Conservation (phyloP, 805 yeast species). For the Candida pseudoglaebosa region DNA sequence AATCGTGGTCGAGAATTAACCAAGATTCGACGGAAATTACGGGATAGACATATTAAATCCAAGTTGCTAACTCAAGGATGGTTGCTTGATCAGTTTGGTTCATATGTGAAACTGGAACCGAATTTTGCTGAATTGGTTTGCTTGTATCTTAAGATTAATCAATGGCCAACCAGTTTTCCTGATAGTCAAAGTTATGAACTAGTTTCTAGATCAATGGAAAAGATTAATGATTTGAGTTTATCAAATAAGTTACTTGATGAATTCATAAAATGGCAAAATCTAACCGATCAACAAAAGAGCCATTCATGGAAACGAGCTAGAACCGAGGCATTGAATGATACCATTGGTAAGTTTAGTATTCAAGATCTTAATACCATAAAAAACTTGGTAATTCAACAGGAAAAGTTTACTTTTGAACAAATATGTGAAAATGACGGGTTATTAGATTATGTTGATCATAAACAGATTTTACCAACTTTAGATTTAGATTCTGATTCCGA, state of each 20-base stretch:
- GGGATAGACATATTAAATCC: slow-evolving; percentile 41
- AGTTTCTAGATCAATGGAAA: slow-evolving; percentile 2
- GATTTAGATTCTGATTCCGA: neutral
- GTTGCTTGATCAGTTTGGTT: slow-evolving; percentile 12
- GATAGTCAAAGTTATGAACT: slow-evolving; percentile 7
- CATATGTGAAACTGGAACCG: neutral
- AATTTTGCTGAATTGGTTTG: slow-evolving; percentile 9
- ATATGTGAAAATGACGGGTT: slow-evolving; percentile 13
- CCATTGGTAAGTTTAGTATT: slow-evolving; percentile 10
- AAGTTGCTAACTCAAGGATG: slow-evolving; percentile 16
- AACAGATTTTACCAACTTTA: neutral
- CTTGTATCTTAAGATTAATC: slow-evolving; percentile 10
- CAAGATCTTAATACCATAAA: slow-evolving; percentile 11
- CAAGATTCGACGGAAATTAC: slow-evolving; percentile 38
- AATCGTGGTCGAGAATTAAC: slow-evolving; percentile 34
- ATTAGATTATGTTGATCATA: slow-evolving; percentile 9
- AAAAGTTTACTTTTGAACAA: slow-evolving; percentile 10
- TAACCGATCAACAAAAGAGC: slow-evolving; percentile 6
- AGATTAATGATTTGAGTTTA: slow-evolving; percentile 4
- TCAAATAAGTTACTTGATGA: slow-evolving; percentile 5
- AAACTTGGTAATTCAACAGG: slow-evolving; percentile 6
- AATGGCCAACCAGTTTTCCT: slow-evolving; percentile 11
- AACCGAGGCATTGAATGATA: slow-evolving; percentile 5
- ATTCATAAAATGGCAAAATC: slow-evolving; percentile 8
- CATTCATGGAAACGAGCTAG: slow-evolving; percentile 10